These are phyloP conservation scores for Rhynchosporium agropyri DNA, from an alignment of 2,329 filamentous ascomycete species.

Conservation along the genomic window DNA sequence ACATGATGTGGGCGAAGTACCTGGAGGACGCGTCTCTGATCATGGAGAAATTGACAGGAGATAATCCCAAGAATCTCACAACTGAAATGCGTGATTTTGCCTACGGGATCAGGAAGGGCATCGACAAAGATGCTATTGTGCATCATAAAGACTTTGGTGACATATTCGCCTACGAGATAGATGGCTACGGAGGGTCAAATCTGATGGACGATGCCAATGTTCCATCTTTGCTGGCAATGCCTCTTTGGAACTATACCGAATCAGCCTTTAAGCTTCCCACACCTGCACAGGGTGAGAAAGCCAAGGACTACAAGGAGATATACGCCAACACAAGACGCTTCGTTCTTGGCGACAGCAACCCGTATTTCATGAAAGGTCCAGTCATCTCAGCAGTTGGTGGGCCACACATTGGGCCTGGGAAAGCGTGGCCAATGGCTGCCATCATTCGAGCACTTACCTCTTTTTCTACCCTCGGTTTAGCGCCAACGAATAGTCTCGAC, in stretches of 20 bases:
- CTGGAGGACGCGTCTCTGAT: conserved; percentile 56
- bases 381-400: conserved; percentile 71
- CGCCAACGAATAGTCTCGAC: conserved; percentile 12
- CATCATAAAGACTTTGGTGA: conserved; percentile 61
- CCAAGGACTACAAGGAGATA: conserved; percentile 58
- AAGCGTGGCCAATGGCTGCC: conserved; percentile 58
- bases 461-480: conserved; percentile 28
- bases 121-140: conserved; percentile 72
- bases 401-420: conserved; percentile 62
- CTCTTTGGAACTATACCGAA: conserved; percentile 59
- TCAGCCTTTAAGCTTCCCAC: conserved; percentile 34
- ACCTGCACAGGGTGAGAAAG: conserved; percentile 29
- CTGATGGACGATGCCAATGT: conserved; percentile 77
- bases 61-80: conserved; percentile 51
- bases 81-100: conserved; percentile 59
- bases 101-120: conserved; percentile 65
- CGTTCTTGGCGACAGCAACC: conserved; percentile 76
- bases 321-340: conserved; percentile 81
- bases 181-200: conserved; percentile 60
- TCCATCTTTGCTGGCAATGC: conserved; percentile 65
- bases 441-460: conserved; percentile 55
- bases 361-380: conserved; percentile 64
- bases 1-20: conserved; percentile 77
- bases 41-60: conserved; percentile 53
- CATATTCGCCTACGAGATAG: conserved; percentile 80